A percentile compares a stretch with the other conserved stretches of the same genome.
These are phyloP conservation scores for Capsicum pubescens DNA, from an alignment of 257 asterid genomes.

Conservation along the genomic window DNA sequence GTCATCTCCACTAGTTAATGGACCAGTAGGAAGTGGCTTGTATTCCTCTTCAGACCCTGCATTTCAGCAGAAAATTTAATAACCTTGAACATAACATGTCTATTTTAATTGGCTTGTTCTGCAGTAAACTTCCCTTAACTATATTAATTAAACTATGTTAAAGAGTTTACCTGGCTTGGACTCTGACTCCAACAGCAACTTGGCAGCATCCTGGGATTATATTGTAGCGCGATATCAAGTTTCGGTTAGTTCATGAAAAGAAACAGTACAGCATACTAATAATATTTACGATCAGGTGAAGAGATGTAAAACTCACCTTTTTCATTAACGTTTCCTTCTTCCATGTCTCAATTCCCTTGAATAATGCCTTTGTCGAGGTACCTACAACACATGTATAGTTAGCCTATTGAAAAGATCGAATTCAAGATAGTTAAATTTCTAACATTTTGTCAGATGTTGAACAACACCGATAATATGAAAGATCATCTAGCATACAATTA, in stretches of 20 bases:
- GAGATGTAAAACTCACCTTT: conserved; percentile 29
- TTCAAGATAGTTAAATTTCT: background rate
- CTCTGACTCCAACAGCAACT: conserved; percentile 30
- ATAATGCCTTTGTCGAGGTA: conserved; percentile 46
- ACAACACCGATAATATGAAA: background rate
- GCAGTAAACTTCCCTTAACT: background rate
- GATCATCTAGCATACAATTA: background rate
- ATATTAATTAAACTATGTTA: background rate
- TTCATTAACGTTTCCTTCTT: conserved; percentile 45
- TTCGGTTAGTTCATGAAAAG: background rate
- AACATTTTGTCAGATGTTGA: background rate
- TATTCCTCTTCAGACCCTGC: conserved; percentile 47
- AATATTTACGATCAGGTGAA: background rate
- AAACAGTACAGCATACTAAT: background rate
- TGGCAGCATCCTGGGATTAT: conserved; percentile 39
- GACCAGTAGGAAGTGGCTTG: conserved; percentile 43
- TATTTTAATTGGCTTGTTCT: background rate
- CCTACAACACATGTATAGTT: conserved; percentile 24
- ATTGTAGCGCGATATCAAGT: background rate
- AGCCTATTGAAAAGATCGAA: background rate
- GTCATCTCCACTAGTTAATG: conserved; percentile 32
- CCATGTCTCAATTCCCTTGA: conserved; percentile 51
- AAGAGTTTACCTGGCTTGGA: conserved; percentile 34
- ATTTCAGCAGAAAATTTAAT: background rate
- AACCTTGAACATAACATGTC: background rate